Evolutionary conservation across 192 early-diverging fungal species (phyloP).

Genomic region (Backusella tarrabulga): DNA sequence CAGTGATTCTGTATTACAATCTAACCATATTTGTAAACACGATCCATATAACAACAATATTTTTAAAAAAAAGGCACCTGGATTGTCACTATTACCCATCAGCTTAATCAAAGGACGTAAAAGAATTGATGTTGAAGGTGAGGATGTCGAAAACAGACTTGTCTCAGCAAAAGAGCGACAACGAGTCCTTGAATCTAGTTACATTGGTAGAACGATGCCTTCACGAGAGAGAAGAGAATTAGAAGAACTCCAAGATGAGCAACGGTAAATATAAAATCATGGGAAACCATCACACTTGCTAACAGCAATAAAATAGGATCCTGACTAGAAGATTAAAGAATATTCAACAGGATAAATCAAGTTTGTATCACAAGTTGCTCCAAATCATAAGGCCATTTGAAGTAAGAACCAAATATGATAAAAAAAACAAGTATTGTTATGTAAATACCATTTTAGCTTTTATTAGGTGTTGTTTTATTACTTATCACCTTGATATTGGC

Average conservation of each 20-base stretch:
- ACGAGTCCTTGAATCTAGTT: conserved; percentile 14
- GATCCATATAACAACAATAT: background rate
- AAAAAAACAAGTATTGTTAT: background rate
- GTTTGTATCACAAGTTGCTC: conserved; percentile 18
- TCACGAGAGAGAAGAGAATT: conserved; percentile 10
- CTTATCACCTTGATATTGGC: conserved; percentile 19
- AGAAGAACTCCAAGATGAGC: conserved; percentile 24
- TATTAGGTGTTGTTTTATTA: conserved; percentile 24
- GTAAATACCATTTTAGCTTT: conserved; percentile 9
- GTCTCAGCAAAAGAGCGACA: conserved; percentile 12
- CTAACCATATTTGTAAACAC: background rate
- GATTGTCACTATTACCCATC: conserved; percentile 30
- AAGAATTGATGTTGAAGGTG: conserved; percentile 19
- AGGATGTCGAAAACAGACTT: conserved; percentile 24
- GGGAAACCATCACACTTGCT: no score
- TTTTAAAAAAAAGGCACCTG: conserved; percentile 25
- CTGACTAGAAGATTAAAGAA: conserved; percentile 5
- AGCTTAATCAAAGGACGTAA: conserved; percentile 33
- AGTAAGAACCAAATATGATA: conserved; percentile 12
- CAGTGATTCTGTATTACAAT: background rate
- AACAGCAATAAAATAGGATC: conserved; percentile 1
- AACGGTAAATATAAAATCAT: conserved; percentile 11
- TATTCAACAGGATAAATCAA: conserved; percentile 17
- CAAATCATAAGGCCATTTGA: conserved; percentile 31
- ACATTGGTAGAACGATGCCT: conserved; percentile 13